phyloP scores from a whole-genome alignment of 352 stramenopile genomes.

The Aphanomyces cochlioides region DNA sequence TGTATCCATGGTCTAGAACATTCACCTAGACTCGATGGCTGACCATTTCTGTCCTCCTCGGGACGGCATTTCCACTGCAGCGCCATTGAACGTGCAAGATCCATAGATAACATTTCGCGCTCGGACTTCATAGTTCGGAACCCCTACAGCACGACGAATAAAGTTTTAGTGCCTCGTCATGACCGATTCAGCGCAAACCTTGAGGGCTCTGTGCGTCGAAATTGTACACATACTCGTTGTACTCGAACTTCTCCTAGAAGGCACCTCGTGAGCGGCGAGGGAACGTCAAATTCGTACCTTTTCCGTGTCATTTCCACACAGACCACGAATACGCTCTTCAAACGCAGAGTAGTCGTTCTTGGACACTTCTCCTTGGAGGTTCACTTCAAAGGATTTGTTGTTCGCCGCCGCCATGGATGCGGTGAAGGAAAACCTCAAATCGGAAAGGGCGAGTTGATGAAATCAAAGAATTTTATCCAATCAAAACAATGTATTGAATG shows the following conservation, averaged over 20 bases:
- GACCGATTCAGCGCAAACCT: conserved; percentile 2
- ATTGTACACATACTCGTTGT: conserved; percentile 88
- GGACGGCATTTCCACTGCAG: conserved; percentile 66
- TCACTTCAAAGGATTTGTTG: conserved; percentile 29
- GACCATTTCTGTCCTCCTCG: conserved; percentile 81
- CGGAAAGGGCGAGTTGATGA: no score
- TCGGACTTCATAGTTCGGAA: conserved; percentile 78
- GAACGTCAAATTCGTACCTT: conserved; percentile 42
- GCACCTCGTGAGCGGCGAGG: not conserved
- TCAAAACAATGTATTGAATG: no score
- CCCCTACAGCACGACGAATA: conserved; percentile 35
- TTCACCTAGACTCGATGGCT: no score
- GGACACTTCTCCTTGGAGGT: conserved; percentile 27
- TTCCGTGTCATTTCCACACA: conserved; percentile 77
- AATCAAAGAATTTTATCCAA: no score
- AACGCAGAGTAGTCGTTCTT: conserved; percentile 75
- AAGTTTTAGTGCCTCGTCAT: not conserved
- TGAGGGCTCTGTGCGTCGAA: conserved; percentile 84
- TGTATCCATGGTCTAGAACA: conserved; percentile 23
- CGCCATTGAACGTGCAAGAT: conserved; percentile 74
- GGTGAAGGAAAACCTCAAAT: not conserved
- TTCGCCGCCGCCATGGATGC: conserved; percentile 8
- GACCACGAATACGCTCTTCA: conserved; percentile 65
- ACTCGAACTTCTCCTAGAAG: conserved; percentile 72
- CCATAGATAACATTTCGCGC: conserved; percentile 78